phyloP scores from a whole-genome alignment of 352 stramenopile genomes.

The Globisporangium paddicum region DNA sequence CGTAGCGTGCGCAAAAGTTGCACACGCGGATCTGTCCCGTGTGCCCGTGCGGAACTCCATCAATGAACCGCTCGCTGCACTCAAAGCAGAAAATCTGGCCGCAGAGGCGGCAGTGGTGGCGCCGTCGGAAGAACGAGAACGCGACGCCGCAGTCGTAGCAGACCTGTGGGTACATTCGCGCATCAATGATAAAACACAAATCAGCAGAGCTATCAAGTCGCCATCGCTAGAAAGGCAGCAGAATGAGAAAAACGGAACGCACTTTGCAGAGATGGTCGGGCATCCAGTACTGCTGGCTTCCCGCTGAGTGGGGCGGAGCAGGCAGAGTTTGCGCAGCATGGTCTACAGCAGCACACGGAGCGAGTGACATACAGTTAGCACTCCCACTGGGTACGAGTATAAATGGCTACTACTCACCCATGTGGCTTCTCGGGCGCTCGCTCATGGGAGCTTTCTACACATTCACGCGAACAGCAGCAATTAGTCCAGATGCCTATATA shows the following conservation, averaged over 20 bases:
- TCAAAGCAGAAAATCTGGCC: constrained; percentile 85
- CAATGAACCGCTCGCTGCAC: constrained; percentile 75
- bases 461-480: not conserved
- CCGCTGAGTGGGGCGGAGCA: constrained; percentile 29
- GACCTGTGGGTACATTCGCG: constrained; percentile 30
- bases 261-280: constrained; percentile 83
- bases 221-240: not conserved
- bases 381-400: not conserved
- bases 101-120: constrained; percentile 85
- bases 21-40: constrained; percentile 61
- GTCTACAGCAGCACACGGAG: not conserved
- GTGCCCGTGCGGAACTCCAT: constrained; percentile 54
- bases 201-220: not conserved
- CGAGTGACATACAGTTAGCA: not conserved
- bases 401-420: constrained; percentile 1
- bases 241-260: not conserved
- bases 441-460: constrained; percentile 17
- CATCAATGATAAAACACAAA: too few relatives aligned
- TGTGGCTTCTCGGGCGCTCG: constrained; percentile 11
- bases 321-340: constrained; percentile 22
- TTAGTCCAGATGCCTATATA: not conserved
- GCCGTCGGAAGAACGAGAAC: constrained; percentile 79
- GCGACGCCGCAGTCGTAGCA: constrained; percentile 76
- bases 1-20: constrained; percentile 63
- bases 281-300: constrained; percentile 82